Percentiles rank a stretch among this genome's conserved stretches.
Evolutionary conservation across 306 rosid genomes (phyloP).

Genomic region (Pterocarpus macrocarpus): DNA sequence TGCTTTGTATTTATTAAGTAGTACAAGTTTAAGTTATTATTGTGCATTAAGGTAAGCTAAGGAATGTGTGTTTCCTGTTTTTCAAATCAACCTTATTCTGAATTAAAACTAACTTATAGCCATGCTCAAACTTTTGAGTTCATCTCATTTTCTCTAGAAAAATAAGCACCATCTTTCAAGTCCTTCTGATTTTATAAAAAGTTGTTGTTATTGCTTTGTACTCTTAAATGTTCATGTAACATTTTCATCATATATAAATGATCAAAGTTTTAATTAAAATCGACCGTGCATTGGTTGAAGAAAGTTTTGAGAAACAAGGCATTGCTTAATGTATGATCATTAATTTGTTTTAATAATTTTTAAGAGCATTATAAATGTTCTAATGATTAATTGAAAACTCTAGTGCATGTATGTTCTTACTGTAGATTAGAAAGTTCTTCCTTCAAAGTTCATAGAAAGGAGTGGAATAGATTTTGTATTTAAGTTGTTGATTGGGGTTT

Average conservation of each 20-base stretch:
- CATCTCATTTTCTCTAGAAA: neutral
- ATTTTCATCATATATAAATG: neutral
- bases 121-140: neutral
- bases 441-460: neutral
- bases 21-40: too few species aligned
- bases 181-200: neutral
- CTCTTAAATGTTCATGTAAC: neutral
- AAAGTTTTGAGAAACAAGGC: neutral
- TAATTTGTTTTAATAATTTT: neutral
- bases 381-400: neutral
- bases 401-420: neutral
- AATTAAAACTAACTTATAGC: neutral
- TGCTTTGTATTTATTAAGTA: too few species aligned
- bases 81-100: neutral
- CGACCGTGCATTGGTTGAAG: neutral
- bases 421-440: constrained; percentile 7
- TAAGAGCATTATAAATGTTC: neutral
- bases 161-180: neutral
- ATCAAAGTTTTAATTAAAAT: neutral
- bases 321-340: neutral
- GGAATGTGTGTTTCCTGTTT: too few species aligned
- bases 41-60: too few species aligned
- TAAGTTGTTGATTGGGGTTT: too few species aligned
- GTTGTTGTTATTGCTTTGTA: neutral
- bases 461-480: constrained; percentile 13